Evolutionary conservation across 2,329 filamentous ascomycete genomes (phyloP), one percentile per base, ranked within the genome.

Genomic region (Fusarium haematococcum): DNA sequence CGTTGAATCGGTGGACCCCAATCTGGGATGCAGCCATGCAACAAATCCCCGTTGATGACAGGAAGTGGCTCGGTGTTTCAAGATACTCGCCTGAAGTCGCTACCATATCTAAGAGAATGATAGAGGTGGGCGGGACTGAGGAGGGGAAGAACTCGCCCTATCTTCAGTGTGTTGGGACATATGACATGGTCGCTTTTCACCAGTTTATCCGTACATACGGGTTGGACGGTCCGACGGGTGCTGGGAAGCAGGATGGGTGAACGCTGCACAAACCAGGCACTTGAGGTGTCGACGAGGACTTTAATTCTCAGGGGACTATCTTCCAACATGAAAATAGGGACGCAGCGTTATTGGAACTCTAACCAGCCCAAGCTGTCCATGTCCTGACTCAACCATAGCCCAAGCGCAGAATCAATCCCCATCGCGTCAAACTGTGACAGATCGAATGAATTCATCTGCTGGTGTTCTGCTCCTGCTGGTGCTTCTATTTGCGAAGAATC

Each of bases 1-100:
- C 65, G 2, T 14, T 77, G 0, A 58, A 74, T n/a, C 72, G 75
- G 23, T 77, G 75, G 75, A 35, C 58, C 2, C 20, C 4, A 23
- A 50, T 77, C 2, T 77, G 74, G 74, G 2, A 2, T 0, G 11
- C 32, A 6, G 67, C 70, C 1, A 35, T 59, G 3, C 11, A 39
- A 0, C 50, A 61, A 6, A 20, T 74, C 5, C 37, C 61, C 0
- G 7, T 5, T 1, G 70, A 69, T 6, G 65, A 71, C 9, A 41
- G 54, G 16, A 60, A 18, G 2, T 74, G 63, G 67, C 50, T 77
- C 0, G 75, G 75, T 1, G 57, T 74, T 5, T 41, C 23, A 2
- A 77, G 63, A 11, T 52, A 74, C 18, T 58, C 33, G 8, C 35
- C 62, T 5, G 74, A 77, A 27, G 6, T 72, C 1, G 35, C 69